A percentile compares a stretch with the other conserved stretches of the same genome.
These are phyloP conservation scores for Colletotrichum sansevieriae DNA, from an alignment of 2,329 filamentous ascomycete genomes.

Conservation along the genomic window DNA sequence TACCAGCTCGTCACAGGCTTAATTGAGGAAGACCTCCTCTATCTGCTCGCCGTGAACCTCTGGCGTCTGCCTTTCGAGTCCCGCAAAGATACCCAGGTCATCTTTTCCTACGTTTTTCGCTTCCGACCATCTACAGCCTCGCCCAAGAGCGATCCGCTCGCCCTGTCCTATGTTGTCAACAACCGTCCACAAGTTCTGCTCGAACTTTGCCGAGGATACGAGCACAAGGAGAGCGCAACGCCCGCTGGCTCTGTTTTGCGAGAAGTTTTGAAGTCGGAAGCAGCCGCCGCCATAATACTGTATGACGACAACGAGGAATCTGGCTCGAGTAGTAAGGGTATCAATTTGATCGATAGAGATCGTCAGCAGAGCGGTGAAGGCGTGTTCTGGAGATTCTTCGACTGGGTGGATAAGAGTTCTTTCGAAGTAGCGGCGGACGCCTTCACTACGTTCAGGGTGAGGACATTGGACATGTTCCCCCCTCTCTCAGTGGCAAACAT, in stretches of 20 bases:
- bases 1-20: slow-evolving; percentile 86
- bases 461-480: slow-evolving; percentile 44
- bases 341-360: slow-evolving; percentile 83
- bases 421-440: slow-evolving; percentile 98
- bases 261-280: slow-evolving; percentile 90
- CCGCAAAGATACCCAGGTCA: slow-evolving; percentile 93
- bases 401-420: slow-evolving; percentile 95
- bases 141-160: slow-evolving; percentile 80
- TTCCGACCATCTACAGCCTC: slow-evolving; percentile 81
- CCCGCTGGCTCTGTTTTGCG: slow-evolving; percentile 90
- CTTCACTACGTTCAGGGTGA: slow-evolving; percentile 94
- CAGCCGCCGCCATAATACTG: slow-evolving; percentile 89
- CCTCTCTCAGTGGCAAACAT: not conserved
- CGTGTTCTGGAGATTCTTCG: slow-evolving; percentile 96
- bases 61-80: slow-evolving; percentile 93
- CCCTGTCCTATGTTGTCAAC: slow-evolving; percentile 89
- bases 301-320: slow-evolving; percentile 86
- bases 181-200: slow-evolving; percentile 89
- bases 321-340: slow-evolving; percentile 79
- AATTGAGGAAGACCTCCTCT: slow-evolving; percentile 90
- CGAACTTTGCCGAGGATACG: slow-evolving; percentile 89
- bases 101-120: slow-evolving; percentile 94
- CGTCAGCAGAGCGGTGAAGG: slow-evolving; percentile 82
- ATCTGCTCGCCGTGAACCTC: slow-evolving; percentile 84
- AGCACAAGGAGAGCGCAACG: slow-evolving; percentile 90